A percentile compares a stretch with the other conserved stretches of the same genome.
Evolutionary conservation across 1,284 basidiomycete genomes (phyloP).

Genomic region (Naganishia liquefaciens): DNA sequence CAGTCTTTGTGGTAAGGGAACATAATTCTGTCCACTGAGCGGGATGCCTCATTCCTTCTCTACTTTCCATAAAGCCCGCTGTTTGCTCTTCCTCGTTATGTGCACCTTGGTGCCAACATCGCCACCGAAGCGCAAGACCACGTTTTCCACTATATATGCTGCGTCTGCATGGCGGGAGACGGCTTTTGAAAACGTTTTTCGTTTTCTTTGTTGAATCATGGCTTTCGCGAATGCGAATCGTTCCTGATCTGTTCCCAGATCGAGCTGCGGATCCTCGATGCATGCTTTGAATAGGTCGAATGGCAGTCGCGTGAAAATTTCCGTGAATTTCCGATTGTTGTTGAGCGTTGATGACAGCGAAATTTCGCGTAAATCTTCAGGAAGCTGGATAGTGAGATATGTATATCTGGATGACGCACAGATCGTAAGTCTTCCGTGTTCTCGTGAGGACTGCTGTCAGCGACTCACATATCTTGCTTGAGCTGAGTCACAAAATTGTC

Average conservation of each 20-base stretch:
- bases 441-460: slow-evolving; percentile 6
- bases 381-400: slow-evolving; percentile 18
- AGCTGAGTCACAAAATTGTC: slow-evolving; percentile 33
- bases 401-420: slow-evolving; percentile 12
- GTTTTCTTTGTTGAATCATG: slow-evolving; percentile 74
- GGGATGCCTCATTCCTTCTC: slow-evolving; percentile 60
- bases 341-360: slow-evolving; percentile 19
- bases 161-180: slow-evolving; percentile 17
- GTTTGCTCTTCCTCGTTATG: slow-evolving; percentile 76
- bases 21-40: background rate
- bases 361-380: slow-evolving; percentile 4
- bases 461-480: slow-evolving; percentile 44
- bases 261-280: slow-evolving; percentile 43
- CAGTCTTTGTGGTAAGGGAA: background rate
- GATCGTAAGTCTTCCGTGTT: background rate
- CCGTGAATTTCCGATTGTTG: slow-evolving; percentile 39
- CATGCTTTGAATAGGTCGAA: slow-evolving; percentile 50
- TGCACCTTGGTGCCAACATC: slow-evolving; percentile 74
- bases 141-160: slow-evolving; percentile 61
- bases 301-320: slow-evolving; percentile 52
- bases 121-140: slow-evolving; percentile 78
- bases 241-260: slow-evolving; percentile 65
- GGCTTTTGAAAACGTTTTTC: slow-evolving; percentile 63
- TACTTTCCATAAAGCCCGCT: slow-evolving; percentile 78
- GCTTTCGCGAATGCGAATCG: slow-evolving; percentile 88